Percentiles rank a stretch among this genome's conserved stretches.
Evolutionary conservation across 495 filamentous ascomycete genomes (phyloP).

Genomic region (Endocarpon pusillum): DNA sequence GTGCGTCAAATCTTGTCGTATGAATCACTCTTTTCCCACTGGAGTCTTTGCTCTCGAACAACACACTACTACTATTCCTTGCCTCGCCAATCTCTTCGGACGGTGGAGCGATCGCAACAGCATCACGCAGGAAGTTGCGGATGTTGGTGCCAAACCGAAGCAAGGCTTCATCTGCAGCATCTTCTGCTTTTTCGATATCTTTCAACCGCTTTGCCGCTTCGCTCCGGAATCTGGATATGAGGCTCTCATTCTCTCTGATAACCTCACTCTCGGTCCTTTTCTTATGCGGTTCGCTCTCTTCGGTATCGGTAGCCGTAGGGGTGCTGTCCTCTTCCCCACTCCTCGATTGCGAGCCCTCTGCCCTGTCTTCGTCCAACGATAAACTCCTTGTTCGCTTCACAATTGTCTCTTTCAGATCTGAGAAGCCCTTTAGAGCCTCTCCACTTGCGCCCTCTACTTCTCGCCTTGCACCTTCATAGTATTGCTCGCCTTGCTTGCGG

Average conservation of each 20-base stretch:
- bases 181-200: constrained; percentile 86
- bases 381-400: constrained; percentile 56
- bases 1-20: constrained; percentile 85
- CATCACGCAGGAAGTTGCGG: constrained; percentile 77
- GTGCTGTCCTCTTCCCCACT: constrained; percentile 17
- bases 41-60: constrained; percentile 85
- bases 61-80: constrained; percentile 32
- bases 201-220: constrained; percentile 75
- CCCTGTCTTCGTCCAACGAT: constrained; percentile 38
- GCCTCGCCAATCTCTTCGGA: constrained; percentile 16
- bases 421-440: constrained; percentile 72
- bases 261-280: constrained; percentile 9
- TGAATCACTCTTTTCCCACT: constrained; percentile 84
- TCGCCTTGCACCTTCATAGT: constrained; percentile 69
- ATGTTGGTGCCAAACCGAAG: constrained; percentile 85
- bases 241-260: constrained; percentile 40
- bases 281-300: constrained; percentile 8
- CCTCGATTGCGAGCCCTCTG: constrained; percentile 8
- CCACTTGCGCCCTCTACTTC: constrained; percentile 63
- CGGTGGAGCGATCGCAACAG: constrained; percentile 71
- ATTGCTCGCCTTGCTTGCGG: constrained; percentile 74
- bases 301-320: constrained; percentile 19
- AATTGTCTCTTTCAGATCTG: constrained; percentile 47
- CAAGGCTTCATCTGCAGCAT: constrained; percentile 93
- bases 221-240: constrained; percentile 64